These are phyloP conservation scores for Fraxinus excelsior DNA, from an alignment of 257 asterid species.

Conservation along the genomic window DNA sequence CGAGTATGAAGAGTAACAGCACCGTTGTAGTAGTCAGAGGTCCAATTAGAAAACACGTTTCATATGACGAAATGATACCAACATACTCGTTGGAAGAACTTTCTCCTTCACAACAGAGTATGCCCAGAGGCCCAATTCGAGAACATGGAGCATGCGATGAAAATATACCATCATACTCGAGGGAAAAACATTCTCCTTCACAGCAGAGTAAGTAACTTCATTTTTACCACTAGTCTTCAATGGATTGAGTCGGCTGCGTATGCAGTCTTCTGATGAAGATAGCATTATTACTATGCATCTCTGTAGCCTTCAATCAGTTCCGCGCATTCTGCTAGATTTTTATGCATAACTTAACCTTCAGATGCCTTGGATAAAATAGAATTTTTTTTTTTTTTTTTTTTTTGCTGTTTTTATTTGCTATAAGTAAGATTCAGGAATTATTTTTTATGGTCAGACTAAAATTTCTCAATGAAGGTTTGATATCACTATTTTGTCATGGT, in stretches of 20 bases:
- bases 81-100: conserved; percentile 53
- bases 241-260: neutral
- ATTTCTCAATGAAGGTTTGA: no score
- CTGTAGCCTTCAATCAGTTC: no score
- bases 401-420: no score
- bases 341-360: no score
- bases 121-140: neutral
- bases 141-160: neutral
- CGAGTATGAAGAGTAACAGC: conserved; percentile 51
- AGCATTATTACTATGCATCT: no score
- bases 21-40: conserved; percentile 47
- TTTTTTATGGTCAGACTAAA: no score
- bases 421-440: no score
- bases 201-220: conserved; percentile 30
- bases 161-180: conserved; percentile 45
- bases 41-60: conserved; percentile 35
- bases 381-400: no score
- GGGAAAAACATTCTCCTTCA: conserved; percentile 39
- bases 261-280: neutral
- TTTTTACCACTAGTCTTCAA: neutral
- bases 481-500: no score
- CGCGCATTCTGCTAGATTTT: no score
- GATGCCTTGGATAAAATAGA: no score
- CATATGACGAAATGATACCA: conserved; percentile 75
- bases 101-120: conserved; percentile 35